Evolutionary conservation across 306 rosid species (phyloP), one percentile per base, ranked within the genome.

Genomic region (Lagenaria siceraria): DNA sequence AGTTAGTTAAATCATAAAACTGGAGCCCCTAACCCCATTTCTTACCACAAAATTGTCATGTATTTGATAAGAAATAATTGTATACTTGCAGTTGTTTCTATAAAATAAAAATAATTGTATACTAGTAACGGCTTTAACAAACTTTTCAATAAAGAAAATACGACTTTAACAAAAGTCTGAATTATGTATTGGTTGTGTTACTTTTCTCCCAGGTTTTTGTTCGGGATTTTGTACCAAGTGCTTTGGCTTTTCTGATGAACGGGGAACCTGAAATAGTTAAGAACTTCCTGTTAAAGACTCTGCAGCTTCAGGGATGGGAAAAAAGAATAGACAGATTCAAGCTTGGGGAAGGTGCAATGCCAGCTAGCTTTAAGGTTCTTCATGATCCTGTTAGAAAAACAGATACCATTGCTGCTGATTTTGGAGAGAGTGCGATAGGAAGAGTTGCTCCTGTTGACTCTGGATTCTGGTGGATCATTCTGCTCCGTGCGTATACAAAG

Each of bases 261-360:
- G 80, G 80, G 14, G 80, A 77, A 42, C 80, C 80, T 52, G 80
- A 77, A 48, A 77, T 77, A 62, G 80, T 77, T 12, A 77, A 62
- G 80, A 60, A 77, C 31, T 77, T 77, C 80, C 74, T 77, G 33
- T 63, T 77, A 46, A 77, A 77, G 74, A 77, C 80, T 62, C 74
- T 77, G 51, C 80, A 77, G 43, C 80, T 77, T 63, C 80, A 77
- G 56, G 80, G 80, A 40, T 77, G 80, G 80, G 80, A 77, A 62
- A 77, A 77, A 48, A 77, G 46, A 49, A 63, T 77, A 29, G 80
- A 77, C 48, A 77, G 80, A 77, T 77, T 77, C 80, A 77, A 77
- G 73, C 80, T 77, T 24, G 80, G 80, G 73, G 80, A 77, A 77
- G 80, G 80, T 77, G 80, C 80, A 61, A 77, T 77, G 80, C 80